Base-by-base conservation (phyloP, 306 rosid genomes). In the Urtica urens region DNA sequence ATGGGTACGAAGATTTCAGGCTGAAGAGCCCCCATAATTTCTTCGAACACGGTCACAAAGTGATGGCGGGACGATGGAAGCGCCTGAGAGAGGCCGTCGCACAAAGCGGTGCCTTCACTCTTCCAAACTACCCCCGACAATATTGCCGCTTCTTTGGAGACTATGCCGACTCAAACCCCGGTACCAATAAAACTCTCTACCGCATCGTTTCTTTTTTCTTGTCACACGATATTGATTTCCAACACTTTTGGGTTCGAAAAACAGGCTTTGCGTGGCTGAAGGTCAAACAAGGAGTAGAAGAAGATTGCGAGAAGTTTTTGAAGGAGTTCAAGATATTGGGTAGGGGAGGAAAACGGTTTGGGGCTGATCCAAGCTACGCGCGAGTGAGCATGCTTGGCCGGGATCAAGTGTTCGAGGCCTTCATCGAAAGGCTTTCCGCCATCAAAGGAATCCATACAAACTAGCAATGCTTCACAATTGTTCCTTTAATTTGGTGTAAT, bases 211-310 rank as follows among this genome's bases (percentile, higher is more conserved):
- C 15, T 24, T 23, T 28, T 28, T 28, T 4, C 20, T 22, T 10
- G 4, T 38, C 3, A 7, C 10, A 15, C 19, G 9, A 17, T 19
- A 3, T 15, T 17, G 18, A 8, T 11, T 8, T 7, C 13, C 2
- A 45, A 50, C 4, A 44, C 3, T 20, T 45, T 26, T 47, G n/a
- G 1, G 51, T 53, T 26, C 21, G 23, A 19, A 23, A 0, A 33
- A 27, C 71, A 88, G 95, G 58, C 53, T 88, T 69, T 66, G 77
- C 81, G 1, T 88, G 96, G 96, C 40, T 88, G 83, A 73, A 78
- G 73, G 39, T 71, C 30, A 55, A 56, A 18, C 78, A 77, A 22
- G 71, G 62, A 22, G 70, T 63, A 28, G 71, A 74, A 62, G 71
- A 74, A 62, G 71, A 81, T 39, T 58, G 73, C 18, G 67, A 43